Conservation (phyloP, 306 rosid genomes). For the Lablab purpureus region DNA sequence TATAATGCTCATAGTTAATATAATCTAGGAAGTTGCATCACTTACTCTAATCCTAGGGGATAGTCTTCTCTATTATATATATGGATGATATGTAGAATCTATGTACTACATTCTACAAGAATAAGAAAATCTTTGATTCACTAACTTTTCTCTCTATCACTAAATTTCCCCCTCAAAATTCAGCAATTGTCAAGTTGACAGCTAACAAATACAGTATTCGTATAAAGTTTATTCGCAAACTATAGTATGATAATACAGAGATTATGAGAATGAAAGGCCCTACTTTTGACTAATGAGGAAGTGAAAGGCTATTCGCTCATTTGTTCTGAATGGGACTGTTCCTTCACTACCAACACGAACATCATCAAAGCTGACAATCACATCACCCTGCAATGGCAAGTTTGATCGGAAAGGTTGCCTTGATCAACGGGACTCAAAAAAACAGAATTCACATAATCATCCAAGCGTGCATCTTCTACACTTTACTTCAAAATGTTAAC, state of each 20-base stretch:
- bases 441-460: constrained; percentile 20
- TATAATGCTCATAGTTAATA: not conserved
- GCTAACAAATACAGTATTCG: not conserved
- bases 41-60: not conserved
- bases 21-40: not conserved
- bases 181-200: constrained; percentile 18
- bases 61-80: not conserved
- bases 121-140: not conserved
- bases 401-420: constrained; percentile 32
- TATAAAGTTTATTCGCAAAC: constrained; percentile 5
- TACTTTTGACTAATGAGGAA: constrained; percentile 97
- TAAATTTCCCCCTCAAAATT: not conserved
- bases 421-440: not conserved
- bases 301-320: constrained; percentile 94
- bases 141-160: not conserved
- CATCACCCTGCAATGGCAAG: constrained; percentile 84
- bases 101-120: not conserved
- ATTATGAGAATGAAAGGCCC: constrained; percentile 43
- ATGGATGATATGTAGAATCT: not conserved
- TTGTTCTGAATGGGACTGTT: constrained; percentile 90
- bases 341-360: constrained; percentile 92
- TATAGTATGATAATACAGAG: not conserved
- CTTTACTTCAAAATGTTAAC: constrained; percentile 3
- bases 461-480: constrained; percentile 17
- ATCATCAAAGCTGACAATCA: constrained; percentile 92